A percentile compares a stretch with the other conserved stretches of the same genome.
phyloP scores from a whole-genome alignment of 2,329 filamentous ascomycete genomes.

The Samsoniella hepiali region DNA sequence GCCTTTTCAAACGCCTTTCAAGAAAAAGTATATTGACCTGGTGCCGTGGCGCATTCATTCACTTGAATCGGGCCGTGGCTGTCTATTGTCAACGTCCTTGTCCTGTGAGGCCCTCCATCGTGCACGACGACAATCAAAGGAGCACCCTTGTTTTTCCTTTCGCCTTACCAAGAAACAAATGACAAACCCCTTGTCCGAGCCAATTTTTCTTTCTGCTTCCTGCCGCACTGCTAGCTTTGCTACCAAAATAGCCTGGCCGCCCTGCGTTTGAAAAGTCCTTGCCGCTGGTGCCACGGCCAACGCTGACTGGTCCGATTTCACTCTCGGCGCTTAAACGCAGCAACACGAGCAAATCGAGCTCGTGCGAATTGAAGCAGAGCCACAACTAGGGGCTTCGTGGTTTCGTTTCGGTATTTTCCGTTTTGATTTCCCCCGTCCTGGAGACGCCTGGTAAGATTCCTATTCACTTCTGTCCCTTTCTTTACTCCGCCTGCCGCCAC shows the following conservation, averaged over 20 bases:
- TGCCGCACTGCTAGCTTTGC: background rate
- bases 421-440: conserved; percentile 2
- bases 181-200: no score
- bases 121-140: conserved; percentile 11
- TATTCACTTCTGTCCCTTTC: background rate
- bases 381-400: conserved; percentile 7
- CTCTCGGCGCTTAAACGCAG: conserved; percentile 15
- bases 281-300: background rate
- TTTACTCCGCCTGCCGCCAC: conserved; percentile 24
- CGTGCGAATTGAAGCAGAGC: conserved; percentile 1
- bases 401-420: conserved; percentile 1
- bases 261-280: conserved; percentile 12
- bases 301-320: conserved; percentile 11
- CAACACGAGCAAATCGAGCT: conserved; percentile 16
- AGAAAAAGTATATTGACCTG: conserved; percentile 8
- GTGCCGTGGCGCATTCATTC: conserved; percentile 13
- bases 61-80: conserved; percentile 1
- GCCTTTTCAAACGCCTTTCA: background rate
- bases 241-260: conserved; percentile 11
- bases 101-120: background rate
- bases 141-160: background rate
- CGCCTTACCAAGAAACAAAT: background rate
- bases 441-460: conserved; percentile 1
- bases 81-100: conserved; percentile 12
- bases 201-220: background rate